Percentiles rank a stretch among this genome's conserved stretches.
Conservation (phyloP, 129 eudicot species). For the Escallonia rubra region DNA sequence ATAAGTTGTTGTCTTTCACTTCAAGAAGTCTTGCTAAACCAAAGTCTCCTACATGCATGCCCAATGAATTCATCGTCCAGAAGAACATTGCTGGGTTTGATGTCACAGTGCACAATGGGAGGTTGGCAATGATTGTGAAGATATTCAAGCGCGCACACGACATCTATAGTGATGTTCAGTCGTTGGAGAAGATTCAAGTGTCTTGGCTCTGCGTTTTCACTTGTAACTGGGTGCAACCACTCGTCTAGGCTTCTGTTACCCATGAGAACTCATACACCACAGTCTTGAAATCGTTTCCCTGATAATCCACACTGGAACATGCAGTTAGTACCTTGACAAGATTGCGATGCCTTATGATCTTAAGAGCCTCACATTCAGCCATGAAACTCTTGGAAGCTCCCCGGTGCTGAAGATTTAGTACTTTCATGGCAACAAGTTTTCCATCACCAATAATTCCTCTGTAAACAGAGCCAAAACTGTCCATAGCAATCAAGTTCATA, state of each 20-base stretch:
- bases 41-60: slow-evolving; percentile 35
- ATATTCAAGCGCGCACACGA: slow-evolving; percentile 28
- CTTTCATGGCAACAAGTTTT: slow-evolving; percentile 18
- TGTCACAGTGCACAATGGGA: slow-evolving; percentile 21
- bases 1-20: not conserved
- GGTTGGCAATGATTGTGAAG: slow-evolving; percentile 18
- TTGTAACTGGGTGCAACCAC: slow-evolving; percentile 20
- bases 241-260: slow-evolving; percentile 21
- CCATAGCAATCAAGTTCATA: slow-evolving; percentile 18
- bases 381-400: no score
- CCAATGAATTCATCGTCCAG: slow-evolving; percentile 27
- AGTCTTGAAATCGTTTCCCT: slow-evolving; percentile 26
- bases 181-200: slow-evolving; percentile 12
- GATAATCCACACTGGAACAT: slow-evolving; percentile 26
- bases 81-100: slow-evolving; percentile 25
- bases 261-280: slow-evolving; percentile 25
- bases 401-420: slow-evolving; percentile 18
- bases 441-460: slow-evolving; percentile 24
- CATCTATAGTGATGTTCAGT: slow-evolving; percentile 19
- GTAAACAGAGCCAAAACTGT: slow-evolving; percentile 28
- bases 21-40: slow-evolving; percentile 24
- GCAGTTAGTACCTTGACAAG: slow-evolving; percentile 25
- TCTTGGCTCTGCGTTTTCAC: not conserved
- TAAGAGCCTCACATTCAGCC: slow-evolving; percentile 20
- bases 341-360: slow-evolving; percentile 27